Evolutionary conservation across 1,284 basidiomycete species (phyloP).

Genomic region (Takashimella tepidaria): DNA sequence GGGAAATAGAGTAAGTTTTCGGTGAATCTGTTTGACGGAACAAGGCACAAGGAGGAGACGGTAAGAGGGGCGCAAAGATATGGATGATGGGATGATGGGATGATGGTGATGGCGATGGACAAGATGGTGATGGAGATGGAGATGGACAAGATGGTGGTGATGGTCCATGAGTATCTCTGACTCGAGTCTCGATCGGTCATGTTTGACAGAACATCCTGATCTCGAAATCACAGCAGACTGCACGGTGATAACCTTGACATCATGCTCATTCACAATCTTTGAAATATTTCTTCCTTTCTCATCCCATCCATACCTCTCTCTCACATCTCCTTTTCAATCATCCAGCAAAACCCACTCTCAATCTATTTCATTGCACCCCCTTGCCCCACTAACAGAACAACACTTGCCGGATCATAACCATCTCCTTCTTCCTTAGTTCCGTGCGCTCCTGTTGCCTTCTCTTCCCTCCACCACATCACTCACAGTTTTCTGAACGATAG

Average conservation of each 20-base stretch:
- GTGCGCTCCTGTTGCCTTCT: no score
- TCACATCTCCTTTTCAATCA: neutral
- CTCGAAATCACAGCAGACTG: no score
- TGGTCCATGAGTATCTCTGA: neutral
- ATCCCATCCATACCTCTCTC: neutral
- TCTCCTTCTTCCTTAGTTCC: neutral
- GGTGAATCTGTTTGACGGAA: no score
- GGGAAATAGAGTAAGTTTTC: neutral
- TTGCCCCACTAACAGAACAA: no score
- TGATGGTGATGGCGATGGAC: neutral
- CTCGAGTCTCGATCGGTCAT: no score
- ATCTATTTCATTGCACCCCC: neutral
- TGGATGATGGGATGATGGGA: neutral
- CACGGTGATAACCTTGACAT: no score
- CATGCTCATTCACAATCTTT: no score
- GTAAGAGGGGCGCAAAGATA: neutral
- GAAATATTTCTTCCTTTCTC: neutral
- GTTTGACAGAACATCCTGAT: no score
- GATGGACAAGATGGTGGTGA: neutral
- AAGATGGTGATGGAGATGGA: neutral
- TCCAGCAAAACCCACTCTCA: neutral
- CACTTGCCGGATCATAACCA: no score
- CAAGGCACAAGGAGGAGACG: neutral
- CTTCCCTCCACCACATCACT: no score
- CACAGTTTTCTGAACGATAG: no score